Conservation (phyloP, 805 yeast genomes). For the Dipodascus geniculatus region DNA sequence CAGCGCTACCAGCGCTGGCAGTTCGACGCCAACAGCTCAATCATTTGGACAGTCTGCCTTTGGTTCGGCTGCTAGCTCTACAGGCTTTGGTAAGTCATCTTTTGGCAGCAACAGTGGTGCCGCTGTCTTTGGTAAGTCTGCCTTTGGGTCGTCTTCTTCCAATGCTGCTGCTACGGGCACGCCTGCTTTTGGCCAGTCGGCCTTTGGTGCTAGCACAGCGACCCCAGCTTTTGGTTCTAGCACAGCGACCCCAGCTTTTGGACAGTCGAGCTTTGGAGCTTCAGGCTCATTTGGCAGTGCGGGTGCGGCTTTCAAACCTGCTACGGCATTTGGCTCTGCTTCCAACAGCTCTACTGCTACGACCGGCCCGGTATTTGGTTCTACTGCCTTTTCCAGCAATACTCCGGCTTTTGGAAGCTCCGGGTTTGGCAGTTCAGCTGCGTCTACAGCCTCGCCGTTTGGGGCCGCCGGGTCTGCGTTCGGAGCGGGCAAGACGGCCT, state of each 20-base stretch:
- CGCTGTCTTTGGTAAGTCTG: not conserved
- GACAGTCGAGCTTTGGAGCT: not conserved
- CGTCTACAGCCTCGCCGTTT: no score
- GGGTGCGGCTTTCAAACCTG: not conserved
- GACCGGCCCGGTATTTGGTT: not conserved
- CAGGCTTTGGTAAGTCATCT: not conserved
- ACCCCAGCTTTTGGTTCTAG: not conserved
- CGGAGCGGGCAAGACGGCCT: no score
- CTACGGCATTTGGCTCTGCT: not conserved
- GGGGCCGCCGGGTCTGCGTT: no score
- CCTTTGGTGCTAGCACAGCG: not conserved
- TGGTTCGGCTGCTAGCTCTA: not conserved
- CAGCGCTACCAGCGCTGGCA: not conserved
- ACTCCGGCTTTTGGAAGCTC: not conserved
- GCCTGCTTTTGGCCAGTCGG: not conserved
- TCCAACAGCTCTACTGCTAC: no score
- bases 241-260: not conserved
- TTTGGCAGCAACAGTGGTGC: not conserved
- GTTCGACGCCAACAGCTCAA: not conserved
- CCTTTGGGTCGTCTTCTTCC: not conserved
- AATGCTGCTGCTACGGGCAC: not conserved
- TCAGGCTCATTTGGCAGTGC: not conserved
- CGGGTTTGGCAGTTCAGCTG: no score
- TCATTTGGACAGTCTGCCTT: not conserved
- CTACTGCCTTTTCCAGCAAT: not conserved